A percentile compares a stretch with the other conserved stretches of the same genome.
Conservation (phyloP, 1,284 basidiomycete species). For the Leccinum laetum region DNA sequence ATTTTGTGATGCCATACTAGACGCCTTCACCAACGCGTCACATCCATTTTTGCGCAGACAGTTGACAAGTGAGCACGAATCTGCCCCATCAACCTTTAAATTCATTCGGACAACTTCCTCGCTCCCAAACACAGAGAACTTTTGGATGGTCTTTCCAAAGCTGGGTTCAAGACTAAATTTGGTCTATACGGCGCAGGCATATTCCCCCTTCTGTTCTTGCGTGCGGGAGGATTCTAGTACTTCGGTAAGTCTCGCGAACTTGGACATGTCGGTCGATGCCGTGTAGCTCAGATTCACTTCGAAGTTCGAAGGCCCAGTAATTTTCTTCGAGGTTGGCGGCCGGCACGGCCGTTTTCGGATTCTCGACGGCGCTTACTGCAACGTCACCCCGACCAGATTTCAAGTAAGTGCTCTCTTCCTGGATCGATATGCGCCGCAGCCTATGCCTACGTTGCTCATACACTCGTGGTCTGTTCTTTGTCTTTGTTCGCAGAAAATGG, state of each 20-base stretch:
- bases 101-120: not conserved
- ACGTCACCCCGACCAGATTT: too few relatives aligned
- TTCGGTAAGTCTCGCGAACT: conserved; percentile 24
- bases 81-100: not conserved
- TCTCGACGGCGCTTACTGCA: too few relatives aligned
- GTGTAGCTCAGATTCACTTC: not conserved
- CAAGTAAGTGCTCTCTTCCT: too few relatives aligned
- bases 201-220: conserved; percentile 33
- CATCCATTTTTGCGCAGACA: conserved; percentile 22
- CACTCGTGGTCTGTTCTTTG: too few relatives aligned
- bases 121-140: conserved; percentile 24
- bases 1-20: conserved; percentile 1
- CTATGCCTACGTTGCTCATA: too few relatives aligned
- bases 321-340: too few relatives aligned
- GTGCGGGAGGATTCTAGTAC: conserved; percentile 44
- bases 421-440: too few relatives aligned
- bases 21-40: conserved; percentile 20
- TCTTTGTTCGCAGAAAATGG: too few relatives aligned
- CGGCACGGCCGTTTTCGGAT: too few relatives aligned
- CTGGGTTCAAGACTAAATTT: conserved; percentile 44
- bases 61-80: conserved; percentile 25
- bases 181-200: conserved; percentile 40
- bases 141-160: conserved; percentile 41
- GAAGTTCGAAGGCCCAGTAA: not conserved
- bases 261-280: not conserved